phyloP scores from a whole-genome alignment of 192 early-diverging fungal genomes.

The Oehlia diaphana region DNA sequence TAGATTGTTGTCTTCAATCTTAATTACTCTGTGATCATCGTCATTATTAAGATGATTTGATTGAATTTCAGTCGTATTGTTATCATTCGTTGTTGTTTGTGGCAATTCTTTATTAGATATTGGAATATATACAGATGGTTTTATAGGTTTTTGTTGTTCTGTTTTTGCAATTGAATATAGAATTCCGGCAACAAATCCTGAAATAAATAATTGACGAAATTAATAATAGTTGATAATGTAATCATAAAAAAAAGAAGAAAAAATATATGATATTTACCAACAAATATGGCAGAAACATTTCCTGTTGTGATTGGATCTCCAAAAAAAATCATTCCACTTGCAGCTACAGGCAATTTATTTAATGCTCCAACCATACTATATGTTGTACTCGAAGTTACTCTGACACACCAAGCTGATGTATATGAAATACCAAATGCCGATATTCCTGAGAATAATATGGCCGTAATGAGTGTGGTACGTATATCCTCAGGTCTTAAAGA shows the following conservation, averaged over 20 bases:
- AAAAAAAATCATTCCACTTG: conserved; percentile 95
- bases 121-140: not conserved
- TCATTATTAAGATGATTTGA: not conserved
- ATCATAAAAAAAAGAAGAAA: not conserved
- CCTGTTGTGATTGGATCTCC: conserved; percentile 81
- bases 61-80: not conserved
- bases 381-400: conserved; percentile 75
- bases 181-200: not conserved
- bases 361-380: conserved; percentile 98
- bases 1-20: not conserved
- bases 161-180: not conserved
- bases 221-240: not conserved
- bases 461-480: conserved; percentile 56
- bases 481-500: conserved; percentile 40
- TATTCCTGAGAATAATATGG: conserved; percentile 77
- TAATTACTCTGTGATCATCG: not conserved
- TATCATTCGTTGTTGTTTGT: not conserved
- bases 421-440: conserved; percentile 92
- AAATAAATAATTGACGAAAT: not conserved
- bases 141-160: not conserved
- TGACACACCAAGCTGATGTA: conserved; percentile 78
- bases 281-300: conserved; percentile 80
- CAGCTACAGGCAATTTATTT: conserved; percentile 95
- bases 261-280: conserved; percentile 52
- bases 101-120: not conserved